A percentile compares a stretch with the other conserved stretches of the same genome.
phyloP scores from a whole-genome alignment of 2,329 filamentous ascomycete species.

The Microcyclospora tardicrescens region DNA sequence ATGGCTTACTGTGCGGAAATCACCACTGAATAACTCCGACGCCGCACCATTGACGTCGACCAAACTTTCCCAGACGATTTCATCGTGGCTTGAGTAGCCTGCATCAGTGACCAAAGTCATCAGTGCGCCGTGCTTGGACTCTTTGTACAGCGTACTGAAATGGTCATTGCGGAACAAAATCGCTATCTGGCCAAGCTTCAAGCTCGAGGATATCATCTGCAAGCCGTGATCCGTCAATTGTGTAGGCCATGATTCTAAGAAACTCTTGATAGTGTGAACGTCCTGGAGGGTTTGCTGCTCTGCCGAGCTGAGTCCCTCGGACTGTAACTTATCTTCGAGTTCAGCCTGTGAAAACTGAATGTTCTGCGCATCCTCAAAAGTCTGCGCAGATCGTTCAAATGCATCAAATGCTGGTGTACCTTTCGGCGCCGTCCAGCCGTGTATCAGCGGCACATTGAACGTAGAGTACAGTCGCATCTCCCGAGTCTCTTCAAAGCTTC shows the following conservation, averaged over 20 bases:
- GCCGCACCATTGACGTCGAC: conserved; percentile 75
- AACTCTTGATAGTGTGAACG: conserved; percentile 70
- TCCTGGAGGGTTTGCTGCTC: conserved; percentile 76
- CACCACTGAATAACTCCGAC: conserved; percentile 76
- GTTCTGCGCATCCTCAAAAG: conserved; percentile 86
- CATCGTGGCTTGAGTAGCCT: conserved; percentile 74
- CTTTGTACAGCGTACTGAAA: conserved; percentile 85
- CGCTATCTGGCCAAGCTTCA: conserved; percentile 66
- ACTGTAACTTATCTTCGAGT: conserved; percentile 62
- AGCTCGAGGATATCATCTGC: conserved; percentile 54
- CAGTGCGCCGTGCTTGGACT: conserved; percentile 62
- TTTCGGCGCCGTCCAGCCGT: conserved; percentile 75
- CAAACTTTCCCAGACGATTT: conserved; percentile 92
- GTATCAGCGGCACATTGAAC: conserved; percentile 77
- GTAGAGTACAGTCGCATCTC: conserved; percentile 88
- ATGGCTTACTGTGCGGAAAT: conserved; percentile 74
- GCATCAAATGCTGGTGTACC: conserved; percentile 55
- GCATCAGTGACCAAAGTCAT: conserved; percentile 84
- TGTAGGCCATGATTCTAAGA: conserved; percentile 66
- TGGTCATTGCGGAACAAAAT: conserved; percentile 97
- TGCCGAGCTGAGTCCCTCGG: conserved; percentile 49
- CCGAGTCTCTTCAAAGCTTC: conserved; percentile 71
- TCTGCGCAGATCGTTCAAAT: conserved; percentile 60
- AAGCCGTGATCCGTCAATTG: conserved; percentile 78
- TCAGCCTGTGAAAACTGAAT: conserved; percentile 82